These are phyloP conservation scores for Ascocoryne sarcoides DNA, from an alignment of 2,329 filamentous ascomycete genomes.

Conservation along the genomic window DNA sequence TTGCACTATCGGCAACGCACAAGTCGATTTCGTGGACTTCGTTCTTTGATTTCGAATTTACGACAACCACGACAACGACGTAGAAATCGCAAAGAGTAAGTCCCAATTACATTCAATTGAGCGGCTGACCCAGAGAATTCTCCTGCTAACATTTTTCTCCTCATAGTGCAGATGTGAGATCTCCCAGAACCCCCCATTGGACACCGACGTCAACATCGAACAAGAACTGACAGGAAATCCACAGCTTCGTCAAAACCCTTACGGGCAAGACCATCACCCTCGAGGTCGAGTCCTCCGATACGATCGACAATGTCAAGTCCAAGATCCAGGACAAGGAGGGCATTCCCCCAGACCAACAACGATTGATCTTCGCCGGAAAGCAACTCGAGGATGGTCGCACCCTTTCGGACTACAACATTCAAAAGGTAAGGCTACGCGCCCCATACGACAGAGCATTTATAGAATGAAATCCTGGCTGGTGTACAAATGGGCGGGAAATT, in stretches of 20 bases:
- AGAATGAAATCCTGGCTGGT: neutral
- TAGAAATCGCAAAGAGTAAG: slow-evolving; percentile 45
- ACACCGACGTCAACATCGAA: slow-evolving; percentile 9
- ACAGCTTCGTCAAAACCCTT: slow-evolving; percentile 99
- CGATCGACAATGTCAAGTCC: slow-evolving; percentile 99
- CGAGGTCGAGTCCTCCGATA: slow-evolving; percentile 97
- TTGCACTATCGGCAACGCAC: neutral
- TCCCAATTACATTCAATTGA: slow-evolving; percentile 19
- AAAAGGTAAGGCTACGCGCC: slow-evolving; percentile 62
- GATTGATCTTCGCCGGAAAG: slow-evolving; percentile 98
- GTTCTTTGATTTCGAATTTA: slow-evolving; percentile 11
- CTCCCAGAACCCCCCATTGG: slow-evolving; percentile 21
- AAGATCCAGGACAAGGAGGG: slow-evolving; percentile 99
- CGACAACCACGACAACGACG: slow-evolving; percentile 18
- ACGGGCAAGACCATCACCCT: slow-evolving; percentile 99
- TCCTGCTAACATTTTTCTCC: slow-evolving; percentile 39
- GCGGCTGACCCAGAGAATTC: slow-evolving; percentile 16
- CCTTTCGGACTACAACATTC: slow-evolving; percentile 97
- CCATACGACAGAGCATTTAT: neutral
- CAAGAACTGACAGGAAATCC: slow-evolving; percentile 15
- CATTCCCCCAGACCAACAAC: slow-evolving; percentile 96
- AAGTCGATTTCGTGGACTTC: slow-evolving; percentile 2
- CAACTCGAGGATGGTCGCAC: slow-evolving; percentile 98
- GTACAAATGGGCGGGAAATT: too few species aligned
- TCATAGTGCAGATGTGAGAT: slow-evolving; percentile 82